These are phyloP conservation scores for Nicotiana rustica DNA, from an alignment of 305 asterid species.

Conservation along the genomic window DNA sequence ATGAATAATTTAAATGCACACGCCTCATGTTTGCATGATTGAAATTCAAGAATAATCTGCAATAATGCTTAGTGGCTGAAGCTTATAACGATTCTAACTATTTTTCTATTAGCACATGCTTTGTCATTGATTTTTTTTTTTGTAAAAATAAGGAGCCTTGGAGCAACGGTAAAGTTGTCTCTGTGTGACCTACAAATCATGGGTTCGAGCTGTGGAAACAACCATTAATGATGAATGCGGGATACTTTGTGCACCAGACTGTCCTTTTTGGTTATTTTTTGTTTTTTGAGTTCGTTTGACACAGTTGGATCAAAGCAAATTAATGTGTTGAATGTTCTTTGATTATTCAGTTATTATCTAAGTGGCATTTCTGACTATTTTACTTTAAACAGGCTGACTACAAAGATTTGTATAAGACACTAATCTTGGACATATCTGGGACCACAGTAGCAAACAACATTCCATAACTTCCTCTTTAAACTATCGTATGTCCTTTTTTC, in stretches of 20 bases:
- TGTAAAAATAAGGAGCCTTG: too few relatives aligned
- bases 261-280: too few relatives aligned
- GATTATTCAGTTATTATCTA: background rate
- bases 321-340: background rate
- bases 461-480: slow-evolving; percentile 36
- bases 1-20: background rate
- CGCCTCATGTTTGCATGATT: slow-evolving; percentile 39
- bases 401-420: slow-evolving; percentile 29
- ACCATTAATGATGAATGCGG: too few relatives aligned
- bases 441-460: slow-evolving; percentile 30
- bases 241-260: too few relatives aligned
- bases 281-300: too few relatives aligned
- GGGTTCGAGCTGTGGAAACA: too few relatives aligned
- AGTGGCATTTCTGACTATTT: slow-evolving; percentile 31
- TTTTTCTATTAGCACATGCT: background rate
- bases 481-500: background rate
- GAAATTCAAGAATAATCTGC: slow-evolving; percentile 36
- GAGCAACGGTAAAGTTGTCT: too few relatives aligned
- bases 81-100: background rate
- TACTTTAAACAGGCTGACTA: slow-evolving; percentile 38
- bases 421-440: background rate
- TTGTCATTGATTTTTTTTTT: background rate
- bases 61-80: background rate
- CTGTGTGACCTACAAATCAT: too few relatives aligned
- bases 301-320: slow-evolving; percentile 25